phyloP scores from a whole-genome alignment of 441 rosid species.

The Adansonia rubrostipa region DNA sequence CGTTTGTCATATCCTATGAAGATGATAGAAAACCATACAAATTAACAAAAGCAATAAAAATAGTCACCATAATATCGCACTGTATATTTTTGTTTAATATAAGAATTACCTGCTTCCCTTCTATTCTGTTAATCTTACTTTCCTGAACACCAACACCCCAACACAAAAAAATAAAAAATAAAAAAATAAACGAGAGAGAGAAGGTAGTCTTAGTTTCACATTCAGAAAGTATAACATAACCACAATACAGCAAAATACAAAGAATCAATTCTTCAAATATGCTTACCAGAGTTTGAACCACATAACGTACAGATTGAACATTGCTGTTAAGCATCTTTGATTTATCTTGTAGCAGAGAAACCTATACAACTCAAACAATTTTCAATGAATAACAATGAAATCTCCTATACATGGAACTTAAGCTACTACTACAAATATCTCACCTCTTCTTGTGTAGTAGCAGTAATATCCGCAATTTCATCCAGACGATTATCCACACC shows the following conservation, averaged over 20 bases:
- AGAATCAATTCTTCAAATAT: constrained; percentile 1
- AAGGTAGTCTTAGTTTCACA: constrained; percentile 19
- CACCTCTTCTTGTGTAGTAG: constrained; percentile 72
- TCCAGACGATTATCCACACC: constrained; percentile 54
- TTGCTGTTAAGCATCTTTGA: constrained; percentile 42
- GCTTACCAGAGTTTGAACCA: constrained; percentile 76
- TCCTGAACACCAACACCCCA: constrained; percentile 41
- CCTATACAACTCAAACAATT: constrained; percentile 43
- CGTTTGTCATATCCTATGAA: constrained; percentile 55
- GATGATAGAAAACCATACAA: constrained; percentile 23
- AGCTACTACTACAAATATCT: constrained; percentile 22
- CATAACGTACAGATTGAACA: constrained; percentile 62
- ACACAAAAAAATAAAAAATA: neutral
- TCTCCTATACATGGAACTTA: constrained; percentile 18
- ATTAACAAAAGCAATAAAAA: constrained; percentile 24
- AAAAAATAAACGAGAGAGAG: neutral
- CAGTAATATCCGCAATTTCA: constrained; percentile 57
- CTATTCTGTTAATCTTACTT: constrained; percentile 69
- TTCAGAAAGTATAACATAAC: constrained; percentile 18
- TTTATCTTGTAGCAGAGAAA: constrained; percentile 54
- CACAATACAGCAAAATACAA: neutral
- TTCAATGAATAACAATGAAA: constrained; percentile 24
- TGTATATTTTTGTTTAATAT: neutral
- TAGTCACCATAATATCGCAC: constrained; percentile 1
- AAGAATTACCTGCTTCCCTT: constrained; percentile 77